A percentile compares a stretch with the other conserved stretches of the same genome.
Conservation (phyloP, 2,329 filamentous ascomycete species). For the Fonsecaea pedrosoi region DNA sequence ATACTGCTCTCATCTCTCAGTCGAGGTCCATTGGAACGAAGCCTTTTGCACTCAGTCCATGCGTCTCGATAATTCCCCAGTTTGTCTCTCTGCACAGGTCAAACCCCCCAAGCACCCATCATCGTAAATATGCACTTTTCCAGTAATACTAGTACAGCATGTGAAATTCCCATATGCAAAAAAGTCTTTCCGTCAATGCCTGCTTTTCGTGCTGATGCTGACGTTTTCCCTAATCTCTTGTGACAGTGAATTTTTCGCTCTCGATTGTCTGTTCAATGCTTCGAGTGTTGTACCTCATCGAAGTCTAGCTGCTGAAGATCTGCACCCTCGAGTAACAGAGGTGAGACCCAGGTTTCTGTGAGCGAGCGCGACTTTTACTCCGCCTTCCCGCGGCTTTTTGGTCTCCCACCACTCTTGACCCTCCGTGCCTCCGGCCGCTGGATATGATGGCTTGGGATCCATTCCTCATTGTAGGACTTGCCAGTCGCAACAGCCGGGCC, state of each 20-base stretch:
- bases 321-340: not conserved
- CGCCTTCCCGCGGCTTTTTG: constrained; percentile 50
- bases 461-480: constrained; percentile 86
- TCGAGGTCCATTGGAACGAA: not conserved
- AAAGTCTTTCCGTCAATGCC: not conserved
- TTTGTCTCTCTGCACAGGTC: not conserved
- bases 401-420: constrained; percentile 58
- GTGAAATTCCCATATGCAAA: constrained; percentile 7
- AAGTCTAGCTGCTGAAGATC: not conserved
- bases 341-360: not conserved
- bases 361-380: constrained; percentile 24
- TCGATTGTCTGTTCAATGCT: constrained; percentile 5
- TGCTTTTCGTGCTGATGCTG: not conserved
- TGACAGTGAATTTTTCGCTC: not conserved
- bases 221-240: not conserved
- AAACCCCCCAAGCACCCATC: not conserved
- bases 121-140: not conserved
- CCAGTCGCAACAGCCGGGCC: constrained; percentile 72
- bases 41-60: not conserved
- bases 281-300: not conserved
- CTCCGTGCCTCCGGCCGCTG: constrained; percentile 77
- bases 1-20: too few relatives aligned
- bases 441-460: constrained; percentile 90
- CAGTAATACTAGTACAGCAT: constrained; percentile 8
- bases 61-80: not conserved